Conservation (phyloP, 371 early-diverging fungal genomes). For the Lichtheimia corymbifera region DNA sequence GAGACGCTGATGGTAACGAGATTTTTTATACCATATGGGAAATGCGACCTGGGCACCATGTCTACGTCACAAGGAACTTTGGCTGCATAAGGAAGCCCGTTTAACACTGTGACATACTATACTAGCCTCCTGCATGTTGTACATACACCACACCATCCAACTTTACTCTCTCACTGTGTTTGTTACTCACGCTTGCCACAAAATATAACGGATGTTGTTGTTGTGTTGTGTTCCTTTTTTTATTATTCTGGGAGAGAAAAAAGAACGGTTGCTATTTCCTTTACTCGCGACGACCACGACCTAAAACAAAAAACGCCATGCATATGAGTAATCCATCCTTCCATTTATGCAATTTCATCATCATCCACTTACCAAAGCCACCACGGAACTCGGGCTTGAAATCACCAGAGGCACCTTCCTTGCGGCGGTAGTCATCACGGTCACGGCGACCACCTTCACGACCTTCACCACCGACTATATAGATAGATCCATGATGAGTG, state of each 20-base stretch:
- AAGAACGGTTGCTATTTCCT: background rate
- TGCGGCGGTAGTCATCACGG: conserved; percentile 89
- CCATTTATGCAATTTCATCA: background rate
- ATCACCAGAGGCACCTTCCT: conserved; percentile 92
- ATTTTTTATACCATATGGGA: too few relatives aligned
- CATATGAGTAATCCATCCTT: too few relatives aligned
- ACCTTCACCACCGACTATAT: conserved; percentile 38
- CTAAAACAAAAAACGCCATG: conserved; percentile 14
- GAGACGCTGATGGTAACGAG: too few relatives aligned
- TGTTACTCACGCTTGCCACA: too few relatives aligned
- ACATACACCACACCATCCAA: too few relatives aligned
- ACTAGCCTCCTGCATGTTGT: too few relatives aligned
- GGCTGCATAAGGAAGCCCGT: too few relatives aligned
- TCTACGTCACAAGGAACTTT: too few relatives aligned
- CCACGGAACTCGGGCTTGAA: conserved; percentile 96
- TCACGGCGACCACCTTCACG: conserved; percentile 64
- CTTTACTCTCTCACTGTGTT: too few relatives aligned
- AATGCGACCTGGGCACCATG: too few relatives aligned
- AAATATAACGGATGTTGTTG: too few relatives aligned
- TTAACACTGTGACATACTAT: too few relatives aligned
- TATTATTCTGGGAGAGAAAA: conserved; percentile 2
- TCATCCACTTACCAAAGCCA: conserved; percentile 61
- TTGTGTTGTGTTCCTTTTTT: background rate
- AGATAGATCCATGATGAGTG: background rate
- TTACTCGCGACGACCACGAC: conserved; percentile 55